Evolutionary conservation across 768 basidiomycete genomes (phyloP).

Genomic region (Mycena haematopus): DNA sequence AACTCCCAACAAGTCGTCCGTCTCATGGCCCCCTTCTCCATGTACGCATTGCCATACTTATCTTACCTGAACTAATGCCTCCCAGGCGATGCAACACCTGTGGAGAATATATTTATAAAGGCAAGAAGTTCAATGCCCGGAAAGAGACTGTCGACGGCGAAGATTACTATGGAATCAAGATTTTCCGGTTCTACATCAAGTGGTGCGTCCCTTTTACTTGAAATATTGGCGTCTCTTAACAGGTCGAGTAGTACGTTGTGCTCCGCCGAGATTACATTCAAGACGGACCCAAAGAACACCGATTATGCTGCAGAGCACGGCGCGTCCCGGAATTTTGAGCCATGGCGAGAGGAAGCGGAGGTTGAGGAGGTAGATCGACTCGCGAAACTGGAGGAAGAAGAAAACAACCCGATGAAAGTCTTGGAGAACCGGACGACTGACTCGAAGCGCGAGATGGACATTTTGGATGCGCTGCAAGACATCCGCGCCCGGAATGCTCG

Average conservation of each 20-base stretch:
- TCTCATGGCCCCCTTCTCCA: conserved; percentile 99
- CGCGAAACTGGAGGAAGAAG: conserved; percentile 87
- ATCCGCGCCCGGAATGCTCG: conserved; percentile 87
- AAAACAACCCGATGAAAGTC: conserved; percentile 97
- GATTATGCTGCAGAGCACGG: conserved; percentile 95
- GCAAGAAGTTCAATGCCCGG: conserved; percentile 99
- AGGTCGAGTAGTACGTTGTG: conserved; percentile 75
- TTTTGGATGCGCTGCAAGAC: conserved; percentile 94
- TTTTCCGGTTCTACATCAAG: conserved; percentile 92
- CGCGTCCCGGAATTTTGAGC: conserved; percentile 97
- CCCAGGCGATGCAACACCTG: conserved; percentile 90
- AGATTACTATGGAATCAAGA: conserved; percentile 98
- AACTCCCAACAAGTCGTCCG: conserved; percentile 97
- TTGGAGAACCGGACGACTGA: conserved; percentile 92
- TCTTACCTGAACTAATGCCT: conserved; percentile 19
- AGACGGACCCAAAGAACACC: conserved; percentile 98
- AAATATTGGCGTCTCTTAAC: conserved; percentile 23
- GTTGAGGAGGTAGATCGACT: conserved; percentile 85
- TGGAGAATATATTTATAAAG: conserved; percentile 99
- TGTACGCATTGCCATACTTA: conserved; percentile 56
- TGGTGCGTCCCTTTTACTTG: conserved; percentile 57
- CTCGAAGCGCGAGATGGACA: conserved; percentile 98
- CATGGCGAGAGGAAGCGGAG: conserved; percentile 87
- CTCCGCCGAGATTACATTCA: conserved; percentile 99
- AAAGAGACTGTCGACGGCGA: conserved; percentile 98